Evolutionary conservation across 495 filamentous ascomycete species (phyloP), one percentile per base, ranked within the genome.

Genomic region (Daldinia grandis): DNA sequence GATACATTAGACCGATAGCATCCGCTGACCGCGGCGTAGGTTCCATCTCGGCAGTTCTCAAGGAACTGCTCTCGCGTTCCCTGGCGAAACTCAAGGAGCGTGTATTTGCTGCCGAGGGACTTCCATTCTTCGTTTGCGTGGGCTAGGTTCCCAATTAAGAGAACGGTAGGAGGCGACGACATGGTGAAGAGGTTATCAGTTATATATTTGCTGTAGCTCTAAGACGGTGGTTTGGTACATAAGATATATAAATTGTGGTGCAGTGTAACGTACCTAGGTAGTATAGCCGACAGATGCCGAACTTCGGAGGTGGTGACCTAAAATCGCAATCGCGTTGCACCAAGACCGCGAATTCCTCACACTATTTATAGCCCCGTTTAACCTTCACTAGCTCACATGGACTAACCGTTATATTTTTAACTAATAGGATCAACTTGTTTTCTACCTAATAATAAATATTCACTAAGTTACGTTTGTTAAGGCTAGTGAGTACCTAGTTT

Each of bases 1-100:
- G 90, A 93, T 33, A 73, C 76, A 73, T 97, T 94, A 24, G 92
- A 97, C 10, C 95, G 87, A 81, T 94, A 97, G 49, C 86, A 85
- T 10, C 86, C 91, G 17, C 87, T 75, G 19, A 91, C 87, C 33
- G 85, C 89, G 69, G 91, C 85, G 57, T 95, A 85, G 21, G 86
- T 84, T 25, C 92, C 93, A 30, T 86, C 84, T 35, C 80, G 80
- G 72, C 89, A 91, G 82, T 97, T 92, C 51, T 88, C 73, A 31
- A 97, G 77, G 78, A 98, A 97, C 17, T 90, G 55, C 19, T 65
- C 61, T 86, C 40, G 77, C 75, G 70, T 90, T 12, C 71, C 80
- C n/a, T 83, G 75, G 68, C 76, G 78, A 12, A 86, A 85, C 60
- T 79, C 75, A 40, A 88, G 73, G 25, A 88, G 71, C 4, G 82